These are phyloP conservation scores for Alternaria sp. DNA, from an alignment of 2,329 filamentous ascomycete species.

Conservation along the genomic window DNA sequence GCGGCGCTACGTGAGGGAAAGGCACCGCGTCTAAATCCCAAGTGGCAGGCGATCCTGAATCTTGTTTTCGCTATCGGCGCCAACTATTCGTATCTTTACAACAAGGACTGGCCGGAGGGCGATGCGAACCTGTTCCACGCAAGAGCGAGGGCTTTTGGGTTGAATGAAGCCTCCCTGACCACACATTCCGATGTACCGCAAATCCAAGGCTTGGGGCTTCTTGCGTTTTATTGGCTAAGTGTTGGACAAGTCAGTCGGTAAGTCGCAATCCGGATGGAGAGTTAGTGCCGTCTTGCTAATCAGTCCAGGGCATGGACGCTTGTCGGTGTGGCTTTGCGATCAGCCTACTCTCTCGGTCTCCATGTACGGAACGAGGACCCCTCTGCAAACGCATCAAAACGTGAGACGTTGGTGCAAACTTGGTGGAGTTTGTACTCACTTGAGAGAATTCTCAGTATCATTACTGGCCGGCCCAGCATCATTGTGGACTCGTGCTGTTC, in stretches of 20 bases:
- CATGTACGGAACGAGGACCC: constrained; percentile 48
- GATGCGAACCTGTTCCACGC: constrained; percentile 50
- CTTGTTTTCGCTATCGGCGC: constrained; percentile 53
- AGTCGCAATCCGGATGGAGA: constrained; percentile 5
- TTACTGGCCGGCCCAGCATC: constrained; percentile 50
- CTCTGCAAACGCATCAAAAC: constrained; percentile 33
- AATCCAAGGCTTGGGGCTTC: constrained; percentile 48
- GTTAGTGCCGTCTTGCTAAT: constrained; percentile 5
- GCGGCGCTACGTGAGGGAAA: constrained; percentile 24
- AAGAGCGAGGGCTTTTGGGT: constrained; percentile 44
- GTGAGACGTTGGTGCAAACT: constrained; percentile 46
- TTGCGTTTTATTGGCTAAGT: constrained; percentile 50
- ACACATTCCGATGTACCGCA: constrained; percentile 47
- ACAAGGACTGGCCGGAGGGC: constrained; percentile 31
- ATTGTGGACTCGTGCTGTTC: constrained; percentile 46
- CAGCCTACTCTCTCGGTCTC: constrained; percentile 46
- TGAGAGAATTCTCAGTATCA: constrained; percentile 48
- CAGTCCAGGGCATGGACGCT: constrained; percentile 47
- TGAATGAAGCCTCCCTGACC: constrained; percentile 36
- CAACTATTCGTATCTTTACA: constrained; percentile 45
- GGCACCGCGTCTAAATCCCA: constrained; percentile 23
- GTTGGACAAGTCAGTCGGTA: constrained; percentile 52
- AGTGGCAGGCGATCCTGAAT: constrained; percentile 51
- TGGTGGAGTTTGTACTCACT: constrained; percentile 53
- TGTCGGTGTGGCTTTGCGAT: constrained; percentile 47